phyloP scores from a whole-genome alignment of 192 early-diverging fungal species.

The Rhizoclosmatium globosum region DNA sequence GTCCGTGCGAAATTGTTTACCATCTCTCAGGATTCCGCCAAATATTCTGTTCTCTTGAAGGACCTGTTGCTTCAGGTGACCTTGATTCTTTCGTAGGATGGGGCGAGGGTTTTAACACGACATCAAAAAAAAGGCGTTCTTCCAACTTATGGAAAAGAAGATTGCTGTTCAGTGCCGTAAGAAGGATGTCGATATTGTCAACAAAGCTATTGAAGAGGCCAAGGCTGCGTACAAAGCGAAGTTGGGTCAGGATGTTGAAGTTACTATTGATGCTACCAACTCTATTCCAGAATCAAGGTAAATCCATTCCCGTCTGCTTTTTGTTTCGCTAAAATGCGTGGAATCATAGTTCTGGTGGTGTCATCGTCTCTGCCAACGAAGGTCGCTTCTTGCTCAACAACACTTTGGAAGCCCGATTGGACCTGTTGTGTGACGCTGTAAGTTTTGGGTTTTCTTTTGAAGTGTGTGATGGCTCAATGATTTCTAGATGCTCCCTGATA shows the following conservation, averaged over 20 bases:
- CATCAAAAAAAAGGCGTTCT: constrained; percentile 64
- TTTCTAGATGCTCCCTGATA: constrained; percentile 89
- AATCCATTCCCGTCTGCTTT: not conserved
- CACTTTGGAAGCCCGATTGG: constrained; percentile 90
- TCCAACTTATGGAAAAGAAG: constrained; percentile 84
- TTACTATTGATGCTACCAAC: constrained; percentile 65
- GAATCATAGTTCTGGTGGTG: constrained; percentile 82
- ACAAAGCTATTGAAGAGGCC: constrained; percentile 62
- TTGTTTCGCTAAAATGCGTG: not conserved
- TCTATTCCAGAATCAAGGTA: constrained; percentile 75
- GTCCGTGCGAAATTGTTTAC: constrained; percentile 67
- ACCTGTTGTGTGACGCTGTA: constrained; percentile 73
- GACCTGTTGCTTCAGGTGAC: constrained; percentile 81
- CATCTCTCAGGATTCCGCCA: constrained; percentile 62
- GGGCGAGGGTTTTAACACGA: not conserved
- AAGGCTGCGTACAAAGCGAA: constrained; percentile 64
- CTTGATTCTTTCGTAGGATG: not conserved
- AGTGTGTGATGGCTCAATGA: not conserved
- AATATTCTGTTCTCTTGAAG: constrained; percentile 72
- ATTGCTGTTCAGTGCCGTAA: constrained; percentile 78
- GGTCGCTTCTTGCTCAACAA: constrained; percentile 88
- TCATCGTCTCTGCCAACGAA: constrained; percentile 77
- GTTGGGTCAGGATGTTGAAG: constrained; percentile 53
- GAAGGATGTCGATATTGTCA: constrained; percentile 70
- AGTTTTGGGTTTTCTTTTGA: not conserved